phyloP scores from a whole-genome alignment of 257 asterid genomes.

The Solanum chiquidenum region DNA sequence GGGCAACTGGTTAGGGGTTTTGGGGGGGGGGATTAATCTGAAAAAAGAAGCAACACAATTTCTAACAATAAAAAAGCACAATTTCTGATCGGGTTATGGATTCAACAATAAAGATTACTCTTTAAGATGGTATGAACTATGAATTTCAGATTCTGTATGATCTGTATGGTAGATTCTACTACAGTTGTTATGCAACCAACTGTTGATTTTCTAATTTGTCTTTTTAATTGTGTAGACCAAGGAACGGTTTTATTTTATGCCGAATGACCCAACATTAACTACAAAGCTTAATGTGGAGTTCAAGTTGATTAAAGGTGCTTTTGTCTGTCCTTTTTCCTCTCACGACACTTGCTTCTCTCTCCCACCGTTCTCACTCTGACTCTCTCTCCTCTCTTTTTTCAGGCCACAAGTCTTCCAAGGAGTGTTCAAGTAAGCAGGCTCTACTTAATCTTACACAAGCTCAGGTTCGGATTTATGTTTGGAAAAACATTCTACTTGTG shows the following conservation, averaged over 20 bases:
- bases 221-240: conserved; percentile 30
- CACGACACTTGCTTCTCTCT: neutral
- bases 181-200: neutral
- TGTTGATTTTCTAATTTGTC: neutral
- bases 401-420: conserved; percentile 80
- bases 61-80: neutral
- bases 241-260: conserved; percentile 52
- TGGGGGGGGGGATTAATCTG: neutral
- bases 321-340: neutral
- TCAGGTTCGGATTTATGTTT: conserved; percentile 34
- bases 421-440: conserved; percentile 59
- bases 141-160: neutral
- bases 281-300: conserved; percentile 74
- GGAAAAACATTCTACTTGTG: neutral
- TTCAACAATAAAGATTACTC: neutral
- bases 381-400: conserved; percentile 1
- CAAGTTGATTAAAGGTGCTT: conserved; percentile 60
- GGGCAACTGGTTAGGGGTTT: neutral
- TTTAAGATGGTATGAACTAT: neutral
- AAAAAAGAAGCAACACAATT: neutral
- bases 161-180: neutral
- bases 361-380: neutral
- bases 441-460: conserved; percentile 65
- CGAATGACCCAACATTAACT: conserved; percentile 61
- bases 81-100: neutral